Conservation (phyloP, 495 filamentous ascomycete genomes). For the Zalerion maritima region DNA sequence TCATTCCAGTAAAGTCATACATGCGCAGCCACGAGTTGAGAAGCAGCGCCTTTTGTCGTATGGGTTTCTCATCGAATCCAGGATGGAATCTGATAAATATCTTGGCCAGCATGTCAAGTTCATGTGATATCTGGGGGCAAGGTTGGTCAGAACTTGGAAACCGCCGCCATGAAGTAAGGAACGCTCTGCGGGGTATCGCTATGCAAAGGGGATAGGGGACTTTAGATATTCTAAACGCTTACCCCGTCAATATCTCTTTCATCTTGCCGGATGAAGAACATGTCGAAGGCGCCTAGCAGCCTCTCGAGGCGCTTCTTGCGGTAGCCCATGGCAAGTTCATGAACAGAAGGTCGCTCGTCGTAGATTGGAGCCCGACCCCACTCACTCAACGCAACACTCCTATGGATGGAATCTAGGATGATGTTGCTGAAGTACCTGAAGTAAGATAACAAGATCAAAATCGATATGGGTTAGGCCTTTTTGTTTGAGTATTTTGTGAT, state of each 20-base stretch:
- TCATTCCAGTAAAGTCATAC: constrained; percentile 56
- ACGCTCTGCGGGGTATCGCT: no score
- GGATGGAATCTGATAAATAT: constrained; percentile 35
- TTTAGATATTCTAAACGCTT: constrained; percentile 13
- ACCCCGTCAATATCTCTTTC: constrained; percentile 63
- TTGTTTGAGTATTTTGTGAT: constrained; percentile 3
- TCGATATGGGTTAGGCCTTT: neutral
- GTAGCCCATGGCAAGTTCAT: constrained; percentile 27
- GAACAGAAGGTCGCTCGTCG: no score
- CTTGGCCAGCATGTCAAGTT: constrained; percentile 48
- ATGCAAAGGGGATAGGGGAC: no score
- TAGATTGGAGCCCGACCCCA: no score
- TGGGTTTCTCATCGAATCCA: constrained; percentile 33
- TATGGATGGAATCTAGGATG: constrained; percentile 65
- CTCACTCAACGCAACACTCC: constrained; percentile 58
- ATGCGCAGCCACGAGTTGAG: constrained; percentile 50
- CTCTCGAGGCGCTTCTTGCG: constrained; percentile 48
- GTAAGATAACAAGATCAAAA: constrained; percentile 1
- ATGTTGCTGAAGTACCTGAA: constrained; percentile 58
- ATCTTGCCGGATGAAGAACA: constrained; percentile 63
- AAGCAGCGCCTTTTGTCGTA: constrained; percentile 49
- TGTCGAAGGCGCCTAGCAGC: constrained; percentile 68
- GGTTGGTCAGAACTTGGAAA: constrained; percentile 5
- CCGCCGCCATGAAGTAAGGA: neutral
- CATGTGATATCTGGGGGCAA: constrained; percentile 33